Percentiles rank a stretch among this genome's conserved stretches.
phyloP scores from a whole-genome alignment of 2,329 filamentous ascomycete species.

The Sporothrix mexicana region DNA sequence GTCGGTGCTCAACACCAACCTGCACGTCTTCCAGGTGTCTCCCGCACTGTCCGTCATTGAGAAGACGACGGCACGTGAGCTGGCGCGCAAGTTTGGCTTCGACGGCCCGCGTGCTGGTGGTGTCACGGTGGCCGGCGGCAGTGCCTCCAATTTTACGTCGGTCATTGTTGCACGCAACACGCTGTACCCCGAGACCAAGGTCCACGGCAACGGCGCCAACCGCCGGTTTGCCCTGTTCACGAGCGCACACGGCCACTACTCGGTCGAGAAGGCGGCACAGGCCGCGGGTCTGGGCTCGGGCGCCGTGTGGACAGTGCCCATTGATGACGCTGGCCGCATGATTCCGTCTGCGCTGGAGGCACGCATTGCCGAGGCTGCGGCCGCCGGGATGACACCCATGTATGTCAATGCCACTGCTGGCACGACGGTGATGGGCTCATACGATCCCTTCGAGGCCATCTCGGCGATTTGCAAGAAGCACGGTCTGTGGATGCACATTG shows the following conservation, averaged over 20 bases:
- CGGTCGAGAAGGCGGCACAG: slow-evolving; percentile 91
- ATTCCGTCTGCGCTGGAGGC: slow-evolving; percentile 67
- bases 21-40: slow-evolving; percentile 93
- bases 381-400: slow-evolving; percentile 77
- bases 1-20: slow-evolving; percentile 87
- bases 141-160: slow-evolving; percentile 81
- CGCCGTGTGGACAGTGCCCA: slow-evolving; percentile 74
- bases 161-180: slow-evolving; percentile 88
- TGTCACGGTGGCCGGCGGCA: slow-evolving; percentile 80
- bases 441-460: slow-evolving; percentile 77
- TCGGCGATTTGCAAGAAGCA: slow-evolving; percentile 71
- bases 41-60: slow-evolving; percentile 87
- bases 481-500: slow-evolving; percentile 89
- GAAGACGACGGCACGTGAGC: slow-evolving; percentile 74
- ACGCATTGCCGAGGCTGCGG: slow-evolving; percentile 65
- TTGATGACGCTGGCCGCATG: slow-evolving; percentile 77
- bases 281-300: slow-evolving; percentile 81
- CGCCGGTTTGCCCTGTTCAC: slow-evolving; percentile 83
- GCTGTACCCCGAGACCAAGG: slow-evolving; percentile 79
- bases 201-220: slow-evolving; percentile 65
- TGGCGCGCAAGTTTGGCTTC: slow-evolving; percentile 81
- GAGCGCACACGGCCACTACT: slow-evolving; percentile 89
- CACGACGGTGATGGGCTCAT: slow-evolving; percentile 90
- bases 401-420: slow-evolving; percentile 96
- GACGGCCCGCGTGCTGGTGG: slow-evolving; percentile 72